Evolutionary conservation across 192 early-diverging fungal species (phyloP), one percentile per base, ranked within the genome.

Genomic region (Chytriomyces sp.): DNA sequence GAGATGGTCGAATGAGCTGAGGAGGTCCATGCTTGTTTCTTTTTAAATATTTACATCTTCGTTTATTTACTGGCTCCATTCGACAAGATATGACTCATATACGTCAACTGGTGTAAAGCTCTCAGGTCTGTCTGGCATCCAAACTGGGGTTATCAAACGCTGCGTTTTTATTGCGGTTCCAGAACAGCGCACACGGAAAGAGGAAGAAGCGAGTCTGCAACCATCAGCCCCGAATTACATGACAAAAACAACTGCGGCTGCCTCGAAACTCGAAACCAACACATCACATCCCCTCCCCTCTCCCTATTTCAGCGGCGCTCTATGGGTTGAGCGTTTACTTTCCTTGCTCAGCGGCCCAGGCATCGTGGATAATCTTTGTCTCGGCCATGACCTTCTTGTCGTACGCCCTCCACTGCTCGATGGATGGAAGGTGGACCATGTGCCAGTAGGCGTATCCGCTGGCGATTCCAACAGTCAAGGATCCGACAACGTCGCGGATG

Each of bases 401-500:
- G 69, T 72, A 78, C 13, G 67, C 69, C n/a, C 62, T 61, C 60
- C 60, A 78, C 47, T 72, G 48, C 45, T 49, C 7, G 61, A 78
- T 65, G 57, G 77, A 20, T 28, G 82, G 80, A 26, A 67, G 47
- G 81, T 82, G 79, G 50, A 72, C 63, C 46, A n/a, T 13, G 76
- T 80, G 26, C 82, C 83, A 87, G 64, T 64, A 87, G 66, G 20
- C 45, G 80, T 69, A 79, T 6, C 74, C 86, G 28, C 48, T 1
- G 26, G 9, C 79, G 64, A 75, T 72, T 16, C 86, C 86, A 47
- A 84, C 20, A 65, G 77, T 62, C 71, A 84, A 49, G 49, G 76
- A 78, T 23, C 72, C 82, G 44, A 85, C 86, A 50, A 88, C 35
- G 79, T 88, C 86, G 50, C 82, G 77, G 53, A 81, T 43, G 45